Evolutionary conservation across 179 eudicot genomes (phyloP).

Genomic region (Spergularia azorica): DNA sequence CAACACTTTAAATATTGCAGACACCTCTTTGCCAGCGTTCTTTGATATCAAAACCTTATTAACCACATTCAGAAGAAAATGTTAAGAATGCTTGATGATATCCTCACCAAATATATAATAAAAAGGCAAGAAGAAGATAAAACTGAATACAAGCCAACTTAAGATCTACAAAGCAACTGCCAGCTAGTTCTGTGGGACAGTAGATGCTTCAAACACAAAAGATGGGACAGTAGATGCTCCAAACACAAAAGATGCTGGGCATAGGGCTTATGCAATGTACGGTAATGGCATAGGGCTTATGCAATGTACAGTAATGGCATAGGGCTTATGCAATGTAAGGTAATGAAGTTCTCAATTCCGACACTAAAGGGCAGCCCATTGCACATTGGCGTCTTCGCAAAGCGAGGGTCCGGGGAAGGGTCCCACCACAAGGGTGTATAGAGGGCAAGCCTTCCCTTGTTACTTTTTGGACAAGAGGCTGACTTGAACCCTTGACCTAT

Average conservation of each 20-base stretch:
- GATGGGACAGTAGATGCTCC: background rate
- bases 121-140: background rate
- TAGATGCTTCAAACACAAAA: too few relatives aligned
- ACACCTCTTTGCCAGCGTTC: slow-evolving; percentile 27
- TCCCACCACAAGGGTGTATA: too few relatives aligned
- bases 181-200: background rate
- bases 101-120: background rate
- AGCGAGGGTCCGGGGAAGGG: too few relatives aligned
- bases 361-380: too few relatives aligned
- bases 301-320: too few relatives aligned
- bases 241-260: background rate
- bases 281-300: too few relatives aligned
- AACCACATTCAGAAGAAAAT: slow-evolving; percentile 14
- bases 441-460: too few relatives aligned
- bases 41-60: slow-evolving; percentile 60
- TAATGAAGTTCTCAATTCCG: background rate
- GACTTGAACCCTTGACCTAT: too few relatives aligned
- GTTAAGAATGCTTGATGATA: background rate
- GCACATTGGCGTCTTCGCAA: too few relatives aligned
- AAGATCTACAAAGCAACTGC: background rate
- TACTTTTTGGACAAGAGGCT: too few relatives aligned
- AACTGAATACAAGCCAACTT: background rate
- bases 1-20: slow-evolving; percentile 41
- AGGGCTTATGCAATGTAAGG: background rate
- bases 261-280: too few relatives aligned